These are phyloP conservation scores for Clathrospora elynae DNA, from an alignment of 2,329 filamentous ascomycete genomes.

Conservation along the genomic window DNA sequence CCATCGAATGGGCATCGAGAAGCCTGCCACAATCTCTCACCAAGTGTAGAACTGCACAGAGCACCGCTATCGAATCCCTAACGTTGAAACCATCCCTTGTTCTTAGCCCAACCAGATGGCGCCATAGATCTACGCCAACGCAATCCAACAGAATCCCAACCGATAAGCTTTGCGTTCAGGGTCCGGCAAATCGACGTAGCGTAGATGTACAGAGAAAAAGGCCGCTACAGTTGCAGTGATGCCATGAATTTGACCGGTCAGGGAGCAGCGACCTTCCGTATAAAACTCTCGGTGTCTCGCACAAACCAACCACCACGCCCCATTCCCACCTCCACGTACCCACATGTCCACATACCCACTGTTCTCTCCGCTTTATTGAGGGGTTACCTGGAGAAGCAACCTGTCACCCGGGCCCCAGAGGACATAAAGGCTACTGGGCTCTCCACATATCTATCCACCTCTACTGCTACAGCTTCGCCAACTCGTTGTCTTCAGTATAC, in stretches of 20 bases:
- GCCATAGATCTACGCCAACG: constrained; percentile 22
- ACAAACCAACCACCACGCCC: constrained; percentile 21
- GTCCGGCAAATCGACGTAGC: constrained; percentile 24
- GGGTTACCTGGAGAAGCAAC: constrained; percentile 21
- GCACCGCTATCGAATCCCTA: constrained; percentile 12
- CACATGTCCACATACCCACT: constrained; percentile 28
- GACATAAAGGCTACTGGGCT: constrained; percentile 22
- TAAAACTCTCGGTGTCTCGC: constrained; percentile 25
- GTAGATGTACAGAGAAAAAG: constrained; percentile 15
- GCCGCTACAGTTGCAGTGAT: constrained; percentile 18
- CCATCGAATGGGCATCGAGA: constrained; percentile 31
- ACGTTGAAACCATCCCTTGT: constrained; percentile 7
- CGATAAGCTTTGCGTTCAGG: constrained; percentile 24
- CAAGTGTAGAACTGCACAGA: constrained; percentile 18
- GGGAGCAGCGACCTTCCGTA: constrained; percentile 17
- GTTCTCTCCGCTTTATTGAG: constrained; percentile 32
- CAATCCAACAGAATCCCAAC: constrained; percentile 17
- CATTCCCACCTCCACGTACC: constrained; percentile 34
- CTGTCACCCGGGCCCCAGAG: constrained; percentile 6
- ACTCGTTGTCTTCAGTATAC: constrained; percentile 3
- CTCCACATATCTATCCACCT: constrained; percentile 8
- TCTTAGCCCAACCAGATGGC: constrained; percentile 22
- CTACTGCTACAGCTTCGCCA: constrained; percentile 1
- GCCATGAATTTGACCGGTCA: constrained; percentile 15
- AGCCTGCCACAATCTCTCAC: constrained; percentile 26